Evolutionary conservation across 2,329 filamentous ascomycete genomes (phyloP), one percentile per base, ranked within the genome.

Genomic region (Aspergillaceae sp.): DNA sequence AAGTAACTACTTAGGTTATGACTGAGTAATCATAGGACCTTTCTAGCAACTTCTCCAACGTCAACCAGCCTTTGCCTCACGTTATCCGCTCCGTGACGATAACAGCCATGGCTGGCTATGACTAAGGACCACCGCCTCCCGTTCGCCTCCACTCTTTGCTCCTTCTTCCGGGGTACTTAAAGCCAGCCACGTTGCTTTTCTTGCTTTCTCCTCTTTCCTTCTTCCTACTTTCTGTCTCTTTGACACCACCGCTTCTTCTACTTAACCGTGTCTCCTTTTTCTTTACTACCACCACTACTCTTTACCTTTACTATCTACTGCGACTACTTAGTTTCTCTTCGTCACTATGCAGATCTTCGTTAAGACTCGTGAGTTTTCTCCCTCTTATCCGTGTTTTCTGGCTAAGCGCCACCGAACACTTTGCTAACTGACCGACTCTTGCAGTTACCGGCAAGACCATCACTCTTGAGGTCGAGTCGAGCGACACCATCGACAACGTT

Each of bases 281-380:
- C 44, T 47, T 48, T 40, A 43, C 19, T 37, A 36, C 36, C 43
- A 27, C 11, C 28, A 32, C 37, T 30, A 36, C 46, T 48, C 40
- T 48, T 38, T 44, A 42, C 36, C 37, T 44, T 44, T 47, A 44
- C 53, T 52, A 54, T 51, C 50, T 49, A 58, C 48, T 46, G 37
- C 44, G 46, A 38, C 51, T 46, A 41, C 44, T 41, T 41, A 26
- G 40, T 45, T 29, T 28, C 40, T 59, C 48, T 34, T 55, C 64
- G 67, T 56, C 72, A 82, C 57, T 71, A 94, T 95, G 90, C 90
- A 95, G 80, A 95, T 96, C 79, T 96, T 95, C 73, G 90, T 95
- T 64, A 95, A 95, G 84, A 95, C 89, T 60, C 80, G 84, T 88
- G 77, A 79, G 84, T 84, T 61, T 33, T 52, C 55, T 58, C 62